These are phyloP conservation scores for Porcisia deanei DNA, from an alignment of 208 protist genomes.

Conservation along the genomic window DNA sequence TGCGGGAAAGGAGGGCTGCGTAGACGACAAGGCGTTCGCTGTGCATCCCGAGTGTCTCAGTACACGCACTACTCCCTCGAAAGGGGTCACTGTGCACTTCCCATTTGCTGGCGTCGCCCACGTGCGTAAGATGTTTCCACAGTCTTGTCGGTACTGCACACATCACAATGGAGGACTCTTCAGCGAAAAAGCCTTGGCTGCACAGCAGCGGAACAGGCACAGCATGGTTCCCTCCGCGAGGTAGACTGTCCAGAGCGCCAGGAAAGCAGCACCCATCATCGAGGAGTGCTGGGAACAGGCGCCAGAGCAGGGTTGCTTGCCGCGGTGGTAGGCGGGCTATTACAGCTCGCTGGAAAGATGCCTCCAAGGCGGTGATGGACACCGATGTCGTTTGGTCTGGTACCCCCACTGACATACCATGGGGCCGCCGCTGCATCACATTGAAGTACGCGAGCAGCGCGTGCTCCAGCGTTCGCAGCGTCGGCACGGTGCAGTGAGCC, in stretches of 20 bases:
- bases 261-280: not conserved
- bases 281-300: slow-evolving; percentile 6
- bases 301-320: not conserved
- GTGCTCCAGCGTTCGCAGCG: not conserved
- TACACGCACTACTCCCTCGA: not conserved
- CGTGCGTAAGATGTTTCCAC: not conserved
- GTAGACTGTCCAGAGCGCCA: not conserved
- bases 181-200: not conserved
- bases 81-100: no score
- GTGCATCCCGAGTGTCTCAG: not conserved
- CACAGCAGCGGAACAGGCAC: not conserved
- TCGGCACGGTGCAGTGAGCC: not conserved
- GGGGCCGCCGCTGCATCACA: no score
- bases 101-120: not conserved
- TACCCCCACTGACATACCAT: not conserved
- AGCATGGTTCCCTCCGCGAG: not conserved
- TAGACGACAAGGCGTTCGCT: slow-evolving; percentile 6
- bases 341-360: not conserved
- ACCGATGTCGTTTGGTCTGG: not conserved
- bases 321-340: not conserved
- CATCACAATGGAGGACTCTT: not conserved
- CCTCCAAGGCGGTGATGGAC: not conserved
- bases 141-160: not conserved
- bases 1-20: slow-evolving; percentile 12
- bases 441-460: slow-evolving; percentile 7